Percentiles rank a stretch among this genome's conserved stretches.
These are phyloP conservation scores for Auriculariales sp. DNA, from an alignment of 768 basidiomycete species.

Conservation along the genomic window DNA sequence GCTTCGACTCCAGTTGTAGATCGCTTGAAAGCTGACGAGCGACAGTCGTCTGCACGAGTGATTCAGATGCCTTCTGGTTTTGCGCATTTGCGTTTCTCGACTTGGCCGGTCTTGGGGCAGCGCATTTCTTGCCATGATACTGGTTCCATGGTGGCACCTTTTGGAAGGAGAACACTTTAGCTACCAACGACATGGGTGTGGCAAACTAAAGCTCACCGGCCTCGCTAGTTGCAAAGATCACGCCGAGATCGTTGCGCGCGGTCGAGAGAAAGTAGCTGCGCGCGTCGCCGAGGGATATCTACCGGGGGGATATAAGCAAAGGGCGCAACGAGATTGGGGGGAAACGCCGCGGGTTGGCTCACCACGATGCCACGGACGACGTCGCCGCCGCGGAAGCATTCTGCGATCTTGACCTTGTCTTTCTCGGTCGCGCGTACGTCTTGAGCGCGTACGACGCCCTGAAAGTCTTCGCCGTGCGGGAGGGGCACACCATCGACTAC, in stretches of 20 bases:
- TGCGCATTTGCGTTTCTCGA: conserved; percentile 76
- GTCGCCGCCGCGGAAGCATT: conserved; percentile 86
- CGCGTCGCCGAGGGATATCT: conserved; percentile 89
- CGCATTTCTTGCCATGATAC: conserved; percentile 89
- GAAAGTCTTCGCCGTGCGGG: conserved; percentile 75
- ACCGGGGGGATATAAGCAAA: not conserved
- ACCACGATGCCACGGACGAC: conserved; percentile 80
- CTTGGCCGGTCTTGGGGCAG: conserved; percentile 63
- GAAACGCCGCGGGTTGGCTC: too few relatives aligned
- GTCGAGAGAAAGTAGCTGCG: conserved; percentile 88
- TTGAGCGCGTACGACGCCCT: conserved; percentile 74
- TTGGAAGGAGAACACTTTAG: not conserved
- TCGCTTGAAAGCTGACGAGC: too few relatives aligned
- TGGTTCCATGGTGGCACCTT: conserved; percentile 72
- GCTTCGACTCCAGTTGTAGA: too few relatives aligned
- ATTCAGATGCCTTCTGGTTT: conserved; percentile 53
- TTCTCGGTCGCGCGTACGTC: conserved; percentile 86
- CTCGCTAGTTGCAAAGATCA: conserved; percentile 82
- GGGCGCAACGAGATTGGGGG: not conserved
- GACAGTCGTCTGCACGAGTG: not conserved
- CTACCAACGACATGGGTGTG: not conserved
- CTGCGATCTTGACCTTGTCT: conserved; percentile 76
- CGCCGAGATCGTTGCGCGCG: conserved; percentile 78
- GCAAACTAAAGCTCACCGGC: conserved; percentile 33
- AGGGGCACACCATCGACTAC: conserved; percentile 80